These are phyloP conservation scores for Aureobasidium leucospermi DNA, from an alignment of 2,329 filamentous ascomycete genomes.

Conservation along the genomic window DNA sequence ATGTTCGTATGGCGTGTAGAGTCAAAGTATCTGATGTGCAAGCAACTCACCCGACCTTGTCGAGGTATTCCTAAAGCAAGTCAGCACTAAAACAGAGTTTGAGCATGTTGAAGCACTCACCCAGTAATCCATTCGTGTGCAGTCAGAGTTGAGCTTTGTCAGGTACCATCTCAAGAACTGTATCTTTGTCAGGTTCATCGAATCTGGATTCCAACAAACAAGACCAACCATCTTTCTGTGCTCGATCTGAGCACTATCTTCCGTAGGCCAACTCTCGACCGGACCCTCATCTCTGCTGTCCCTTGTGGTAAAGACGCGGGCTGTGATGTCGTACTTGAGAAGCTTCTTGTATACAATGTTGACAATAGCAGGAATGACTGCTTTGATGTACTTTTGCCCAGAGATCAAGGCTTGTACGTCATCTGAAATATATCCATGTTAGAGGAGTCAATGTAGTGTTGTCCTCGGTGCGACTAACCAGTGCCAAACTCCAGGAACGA, in stretches of 20 bases:
- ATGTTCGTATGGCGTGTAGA: neutral
- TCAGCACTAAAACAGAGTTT: neutral
- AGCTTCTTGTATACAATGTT: conserved; percentile 82
- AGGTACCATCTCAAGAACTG: conserved; percentile 67
- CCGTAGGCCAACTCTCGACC: conserved; percentile 55
- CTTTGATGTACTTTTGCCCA: conserved; percentile 69
- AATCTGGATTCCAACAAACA: too few relatives aligned
- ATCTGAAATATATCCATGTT: conserved; percentile 36
- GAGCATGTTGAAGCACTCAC: neutral
- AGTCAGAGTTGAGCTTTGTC: conserved; percentile 66
- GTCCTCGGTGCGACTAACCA: conserved; percentile 12
- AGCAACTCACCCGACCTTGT: conserved; percentile 63
- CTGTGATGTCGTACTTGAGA: conserved; percentile 73
- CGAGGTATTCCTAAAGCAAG: conserved; percentile 53
- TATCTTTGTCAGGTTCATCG: neutral
- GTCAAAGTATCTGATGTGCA: too few relatives aligned
- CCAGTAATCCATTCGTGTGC: conserved; percentile 71
- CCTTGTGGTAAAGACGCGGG: conserved; percentile 61
- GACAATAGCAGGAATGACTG: conserved; percentile 74
- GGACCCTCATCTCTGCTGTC: conserved; percentile 59
- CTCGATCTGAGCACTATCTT: conserved; percentile 66
- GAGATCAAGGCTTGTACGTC: conserved; percentile 64
- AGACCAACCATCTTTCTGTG: conserved; percentile 57
- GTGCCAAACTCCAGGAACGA: conserved; percentile 63
- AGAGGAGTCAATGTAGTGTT: conserved; percentile 12